These are phyloP conservation scores for Atkinsonella texensis DNA, from an alignment of 2,329 filamentous ascomycete genomes.

Conservation along the genomic window DNA sequence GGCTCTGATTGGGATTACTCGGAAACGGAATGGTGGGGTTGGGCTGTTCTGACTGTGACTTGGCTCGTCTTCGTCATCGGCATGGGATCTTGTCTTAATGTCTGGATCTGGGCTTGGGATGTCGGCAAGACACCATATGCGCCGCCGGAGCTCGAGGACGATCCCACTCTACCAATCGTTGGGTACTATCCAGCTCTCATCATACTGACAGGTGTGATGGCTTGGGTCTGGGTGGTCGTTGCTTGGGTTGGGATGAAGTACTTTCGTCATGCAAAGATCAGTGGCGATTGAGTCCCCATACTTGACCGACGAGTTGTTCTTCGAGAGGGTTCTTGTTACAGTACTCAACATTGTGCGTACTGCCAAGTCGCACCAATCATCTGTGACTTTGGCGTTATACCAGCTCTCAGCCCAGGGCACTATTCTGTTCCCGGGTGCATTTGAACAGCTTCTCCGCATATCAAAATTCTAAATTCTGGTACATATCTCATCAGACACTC, in stretches of 20 bases:
- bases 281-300: slow-evolving; percentile 35
- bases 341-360: not conserved
- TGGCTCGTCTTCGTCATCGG: slow-evolving; percentile 95
- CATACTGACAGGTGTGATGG: slow-evolving; percentile 88
- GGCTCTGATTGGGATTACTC: slow-evolving; percentile 72
- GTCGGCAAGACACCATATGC: slow-evolving; percentile 93
- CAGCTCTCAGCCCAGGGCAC: too few species aligned
- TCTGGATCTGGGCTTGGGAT: slow-evolving; percentile 99
- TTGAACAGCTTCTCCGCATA: too few species aligned
- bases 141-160: slow-evolving; percentile 88
- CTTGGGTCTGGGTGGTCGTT: slow-evolving; percentile 96
- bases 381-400: too few species aligned
- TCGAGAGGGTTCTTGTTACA: not conserved
- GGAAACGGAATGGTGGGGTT: slow-evolving; percentile 97
- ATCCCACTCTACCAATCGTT: slow-evolving; percentile 85
- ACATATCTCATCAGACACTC: too few species aligned
- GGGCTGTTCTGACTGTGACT: slow-evolving; percentile 79
- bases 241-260: slow-evolving; percentile 99
- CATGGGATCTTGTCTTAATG: slow-evolving; percentile 87
- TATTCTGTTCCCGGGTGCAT: too few species aligned
- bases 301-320: not conserved
- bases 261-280: slow-evolving; percentile 92
- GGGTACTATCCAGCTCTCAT: slow-evolving; percentile 95
- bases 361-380: not conserved
- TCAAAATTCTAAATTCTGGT: too few species aligned